A percentile compares a stretch with the other conserved stretches of the same genome.
Evolutionary conservation across 345 rosid species (phyloP).

Genomic region (Brassica incana): DNA sequence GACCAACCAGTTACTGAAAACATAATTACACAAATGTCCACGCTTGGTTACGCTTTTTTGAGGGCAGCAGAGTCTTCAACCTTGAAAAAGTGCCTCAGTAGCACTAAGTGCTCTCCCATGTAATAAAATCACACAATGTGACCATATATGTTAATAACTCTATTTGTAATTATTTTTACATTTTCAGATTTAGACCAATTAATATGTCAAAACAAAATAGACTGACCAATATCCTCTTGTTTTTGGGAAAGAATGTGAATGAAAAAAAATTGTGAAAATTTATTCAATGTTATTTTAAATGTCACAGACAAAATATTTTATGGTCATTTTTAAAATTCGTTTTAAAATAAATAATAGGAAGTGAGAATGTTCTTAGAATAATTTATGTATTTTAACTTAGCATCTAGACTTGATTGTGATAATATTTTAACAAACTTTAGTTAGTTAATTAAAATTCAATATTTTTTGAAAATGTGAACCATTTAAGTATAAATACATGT

Average conservation of each 20-base stretch:
- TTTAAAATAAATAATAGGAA: neutral
- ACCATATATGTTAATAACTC: neutral
- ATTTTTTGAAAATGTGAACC: neutral
- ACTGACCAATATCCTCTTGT: neutral
- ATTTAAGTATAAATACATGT: neutral
- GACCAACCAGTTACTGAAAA: no score
- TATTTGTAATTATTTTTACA: constrained; percentile 23
- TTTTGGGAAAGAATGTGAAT: neutral
- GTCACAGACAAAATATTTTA: neutral
- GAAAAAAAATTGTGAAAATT: neutral
- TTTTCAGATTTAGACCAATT: neutral
- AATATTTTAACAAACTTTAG: no score
- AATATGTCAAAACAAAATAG: neutral
- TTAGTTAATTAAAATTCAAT: no score
- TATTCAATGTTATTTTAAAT: neutral
- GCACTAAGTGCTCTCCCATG: no score
- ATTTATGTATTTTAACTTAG: neutral
- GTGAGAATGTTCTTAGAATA: neutral
- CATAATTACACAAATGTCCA: no score
- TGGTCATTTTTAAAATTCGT: neutral
- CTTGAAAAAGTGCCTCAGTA: no score
- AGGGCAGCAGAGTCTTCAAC: no score
- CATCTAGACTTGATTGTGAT: neutral
- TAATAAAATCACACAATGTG: no score
- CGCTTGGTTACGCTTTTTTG: no score